phyloP scores from a whole-genome alignment of 176 grass and related monocot genomes.

The Typha latifolia region DNA sequence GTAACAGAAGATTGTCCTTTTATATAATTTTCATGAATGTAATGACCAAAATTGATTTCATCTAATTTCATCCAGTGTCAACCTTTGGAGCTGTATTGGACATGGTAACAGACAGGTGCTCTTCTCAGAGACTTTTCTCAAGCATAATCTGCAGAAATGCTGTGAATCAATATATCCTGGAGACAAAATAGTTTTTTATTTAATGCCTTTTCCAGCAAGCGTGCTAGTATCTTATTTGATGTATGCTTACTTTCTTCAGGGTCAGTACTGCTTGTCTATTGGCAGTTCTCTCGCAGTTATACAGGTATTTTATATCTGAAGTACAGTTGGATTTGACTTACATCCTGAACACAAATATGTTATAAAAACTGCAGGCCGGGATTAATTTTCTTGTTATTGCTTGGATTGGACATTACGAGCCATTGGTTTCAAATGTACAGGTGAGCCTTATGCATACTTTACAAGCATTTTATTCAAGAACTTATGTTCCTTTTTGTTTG shows the following conservation, averaged over 20 bases:
- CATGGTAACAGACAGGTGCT: conserved; percentile 97
- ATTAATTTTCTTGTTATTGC: conserved; percentile 75
- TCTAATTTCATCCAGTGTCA: conserved; percentile 47
- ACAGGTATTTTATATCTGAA: conserved; percentile 43
- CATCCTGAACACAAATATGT: background rate
- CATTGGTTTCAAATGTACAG: conserved; percentile 99
- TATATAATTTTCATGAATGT: background rate
- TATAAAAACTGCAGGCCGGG: conserved; percentile 47
- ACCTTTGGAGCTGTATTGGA: conserved; percentile 99
- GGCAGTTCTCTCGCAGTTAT: conserved; percentile 80
- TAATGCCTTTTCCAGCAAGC: background rate
- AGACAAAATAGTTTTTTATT: background rate
- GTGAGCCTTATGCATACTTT: conserved; percentile 29
- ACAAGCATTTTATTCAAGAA: conserved; percentile 3
- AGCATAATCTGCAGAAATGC: background rate
- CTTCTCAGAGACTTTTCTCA: conserved; percentile 10
- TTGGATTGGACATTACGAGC: conserved; percentile 86
- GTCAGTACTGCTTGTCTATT: conserved; percentile 95
- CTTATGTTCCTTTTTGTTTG: background rate
- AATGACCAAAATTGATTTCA: background rate
- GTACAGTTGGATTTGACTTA: background rate
- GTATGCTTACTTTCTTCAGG: conserved; percentile 38
- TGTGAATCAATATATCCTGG: background rate
- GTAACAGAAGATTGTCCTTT: too few species aligned
- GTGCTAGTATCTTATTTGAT: background rate